Base-by-base conservation (phyloP, 1,139 yeast species). In the Yamadazyma conglobata region DNA sequence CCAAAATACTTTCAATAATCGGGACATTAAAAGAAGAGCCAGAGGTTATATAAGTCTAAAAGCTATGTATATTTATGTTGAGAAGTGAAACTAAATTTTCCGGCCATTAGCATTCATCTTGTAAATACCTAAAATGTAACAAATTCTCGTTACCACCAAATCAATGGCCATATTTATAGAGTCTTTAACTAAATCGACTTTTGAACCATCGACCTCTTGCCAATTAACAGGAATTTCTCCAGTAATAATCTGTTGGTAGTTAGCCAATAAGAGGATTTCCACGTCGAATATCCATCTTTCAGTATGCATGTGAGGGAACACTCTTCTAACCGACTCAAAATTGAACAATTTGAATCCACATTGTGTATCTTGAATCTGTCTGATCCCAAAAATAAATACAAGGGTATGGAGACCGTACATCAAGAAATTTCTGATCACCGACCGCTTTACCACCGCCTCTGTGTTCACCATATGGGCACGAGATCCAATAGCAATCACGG, bases 251-350 rank as follows among this genome's bases (percentile, higher is more conserved):
- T 58, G 48, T 53, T 86, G 88, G 39, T 85, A 66, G 43, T 77
- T 74, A 2, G 91, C 96, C 38, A 93, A 64, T 40, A 91, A 73
- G 42, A 91, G 67, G 12, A 91, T 77, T 58, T 91, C 98, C 25
- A 91, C 97, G 52, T 91, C 98, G 56, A 91, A 91, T 24, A 93
- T 91, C 98, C 98, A 91, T 35, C 98, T 78, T 58, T 91, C 98
- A 10, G 95, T 89, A 55, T 91, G 97, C 85, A 93, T 77, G 44
- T 74, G 81, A 4, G 97, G 96, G 58, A 88, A 88, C 24, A 91
- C 84, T 33, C 50, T 48, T 11, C 52, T 51, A 11, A 81, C 73
- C 0, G 96, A 82, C 9, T 67, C 63, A 38, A 77, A 71, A 43
- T 91, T 85, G 57, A 89, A 91, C 60, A 91, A 64, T 57, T 91